Percentiles rank a stretch among this genome's conserved stretches.
Conservation (phyloP, 208 protist species). For the Acanthamoeba castellanii region DNA sequence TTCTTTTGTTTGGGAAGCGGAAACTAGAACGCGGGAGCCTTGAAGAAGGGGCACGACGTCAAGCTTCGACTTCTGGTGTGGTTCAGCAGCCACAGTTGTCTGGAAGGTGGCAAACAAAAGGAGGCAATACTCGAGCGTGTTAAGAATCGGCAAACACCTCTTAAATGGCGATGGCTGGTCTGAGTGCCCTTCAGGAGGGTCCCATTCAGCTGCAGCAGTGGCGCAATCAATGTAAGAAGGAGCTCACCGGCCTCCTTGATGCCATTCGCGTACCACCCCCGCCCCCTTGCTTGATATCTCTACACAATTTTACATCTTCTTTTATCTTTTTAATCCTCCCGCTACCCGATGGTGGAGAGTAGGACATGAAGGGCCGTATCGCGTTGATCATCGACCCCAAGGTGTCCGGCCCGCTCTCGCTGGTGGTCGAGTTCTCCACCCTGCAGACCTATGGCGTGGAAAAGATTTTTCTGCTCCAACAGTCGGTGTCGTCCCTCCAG, state of each 20-base stretch:
- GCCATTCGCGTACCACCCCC: conserved; percentile 35
- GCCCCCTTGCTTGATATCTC: neutral
- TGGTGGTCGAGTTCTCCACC: conserved; percentile 55
- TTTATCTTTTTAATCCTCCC: neutral
- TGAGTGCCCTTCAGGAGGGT: conserved; percentile 29
- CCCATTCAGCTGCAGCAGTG: conserved; percentile 52
- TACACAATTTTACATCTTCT: neutral
- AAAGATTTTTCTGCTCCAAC: conserved; percentile 38
- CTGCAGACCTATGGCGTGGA: conserved; percentile 63
- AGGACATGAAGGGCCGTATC: conserved; percentile 32
- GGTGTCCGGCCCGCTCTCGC: conserved; percentile 19
- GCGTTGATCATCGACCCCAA: conserved; percentile 42
- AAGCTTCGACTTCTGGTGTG: neutral
- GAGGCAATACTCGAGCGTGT: neutral
- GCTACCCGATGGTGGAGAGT: neutral
- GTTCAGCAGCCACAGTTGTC: too few relatives aligned
- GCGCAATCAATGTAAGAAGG: conserved; percentile 40
- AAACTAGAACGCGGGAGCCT: too few relatives aligned
- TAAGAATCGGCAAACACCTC: neutral
- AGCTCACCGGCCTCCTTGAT: conserved; percentile 31
- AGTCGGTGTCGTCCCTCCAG: conserved; percentile 13
- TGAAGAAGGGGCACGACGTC: neutral
- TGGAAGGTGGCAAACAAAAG: neutral
- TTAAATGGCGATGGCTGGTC: neutral
- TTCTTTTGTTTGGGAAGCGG: neutral